phyloP scores from a whole-genome alignment of 208 protist species.

The Acanthamoeba healyi region DNA sequence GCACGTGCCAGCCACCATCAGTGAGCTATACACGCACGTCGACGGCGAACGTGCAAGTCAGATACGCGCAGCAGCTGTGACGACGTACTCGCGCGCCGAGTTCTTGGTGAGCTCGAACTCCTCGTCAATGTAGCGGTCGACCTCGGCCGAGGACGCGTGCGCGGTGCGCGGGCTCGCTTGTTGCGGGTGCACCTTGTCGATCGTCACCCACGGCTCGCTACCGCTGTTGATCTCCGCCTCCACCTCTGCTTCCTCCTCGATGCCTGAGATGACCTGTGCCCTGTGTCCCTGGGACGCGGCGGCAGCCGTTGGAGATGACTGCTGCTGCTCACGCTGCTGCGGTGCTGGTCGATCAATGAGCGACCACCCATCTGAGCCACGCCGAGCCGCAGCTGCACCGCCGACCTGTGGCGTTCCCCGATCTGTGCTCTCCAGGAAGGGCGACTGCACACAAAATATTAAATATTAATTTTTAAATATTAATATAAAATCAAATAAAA shows the following conservation, averaged over 20 bases:
- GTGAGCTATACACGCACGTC: too few relatives aligned
- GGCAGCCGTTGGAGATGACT: too few relatives aligned
- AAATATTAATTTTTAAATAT: neutral
- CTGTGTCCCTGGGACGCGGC: too few relatives aligned
- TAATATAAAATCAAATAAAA: too few relatives aligned
- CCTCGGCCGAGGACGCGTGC: neutral
- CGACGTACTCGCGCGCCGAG: neutral
- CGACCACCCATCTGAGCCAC: too few relatives aligned
- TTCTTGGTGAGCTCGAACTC: constrained; percentile 19
- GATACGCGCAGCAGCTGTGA: too few relatives aligned
- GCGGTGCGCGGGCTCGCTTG: neutral
- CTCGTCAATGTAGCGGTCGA: constrained; percentile 18
- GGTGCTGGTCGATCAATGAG: too few relatives aligned
- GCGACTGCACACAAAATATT: neutral
- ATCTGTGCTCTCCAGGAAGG: neutral
- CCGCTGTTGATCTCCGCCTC: neutral
- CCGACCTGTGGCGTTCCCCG: neutral
- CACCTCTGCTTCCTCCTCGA: neutral
- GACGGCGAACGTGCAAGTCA: too few relatives aligned
- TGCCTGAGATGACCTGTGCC: too few relatives aligned
- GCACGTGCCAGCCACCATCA: too few relatives aligned
- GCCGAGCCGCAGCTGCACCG: too few relatives aligned
- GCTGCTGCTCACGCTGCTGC: too few relatives aligned
- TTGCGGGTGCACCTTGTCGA: neutral
- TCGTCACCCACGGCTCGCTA: neutral